Conservation (phyloP, 2,329 filamentous ascomycete genomes). For the Fusarium algeriense region DNA sequence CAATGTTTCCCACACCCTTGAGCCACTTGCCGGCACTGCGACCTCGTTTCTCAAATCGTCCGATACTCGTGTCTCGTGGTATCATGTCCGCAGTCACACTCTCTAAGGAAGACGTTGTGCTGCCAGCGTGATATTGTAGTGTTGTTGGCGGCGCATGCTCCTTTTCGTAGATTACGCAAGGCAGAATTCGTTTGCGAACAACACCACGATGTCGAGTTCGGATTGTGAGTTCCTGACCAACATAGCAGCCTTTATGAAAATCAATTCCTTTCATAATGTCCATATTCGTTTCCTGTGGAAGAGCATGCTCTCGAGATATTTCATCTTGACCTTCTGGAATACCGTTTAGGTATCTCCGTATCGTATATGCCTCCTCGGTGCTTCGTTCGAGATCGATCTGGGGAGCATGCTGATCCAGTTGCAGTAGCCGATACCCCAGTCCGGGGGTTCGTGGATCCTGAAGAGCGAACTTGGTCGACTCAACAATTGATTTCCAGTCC, state of each 20-base stretch:
- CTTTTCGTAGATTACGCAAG: conserved; percentile 76
- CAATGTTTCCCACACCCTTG: conserved; percentile 83
- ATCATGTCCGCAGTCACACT: conserved; percentile 53
- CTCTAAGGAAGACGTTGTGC: conserved; percentile 40
- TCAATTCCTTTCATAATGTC: conserved; percentile 88
- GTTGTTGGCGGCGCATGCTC: conserved; percentile 54
- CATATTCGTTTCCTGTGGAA: conserved; percentile 91
- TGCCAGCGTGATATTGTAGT: conserved; percentile 62
- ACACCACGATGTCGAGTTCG: conserved; percentile 95
- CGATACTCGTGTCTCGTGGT: conserved; percentile 63
- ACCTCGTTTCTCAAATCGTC: conserved; percentile 66
- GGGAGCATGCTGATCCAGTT: conserved; percentile 48
- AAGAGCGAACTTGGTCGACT: conserved; percentile 52
- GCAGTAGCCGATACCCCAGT: conserved; percentile 65
- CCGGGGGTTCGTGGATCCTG: conserved; percentile 67
- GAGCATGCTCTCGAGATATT: conserved; percentile 75
- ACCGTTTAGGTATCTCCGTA: conserved; percentile 83
- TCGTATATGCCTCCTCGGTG: conserved; percentile 73
- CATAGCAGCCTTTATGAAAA: conserved; percentile 96
- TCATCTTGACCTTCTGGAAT: conserved; percentile 88
- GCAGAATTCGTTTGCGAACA: conserved; percentile 89
- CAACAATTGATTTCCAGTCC: conserved; percentile 39
- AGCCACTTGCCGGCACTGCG: conserved; percentile 87
- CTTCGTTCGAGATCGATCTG: conserved; percentile 60
- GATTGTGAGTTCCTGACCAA: conserved; percentile 96